These are phyloP conservation scores for Penicillium waksmanii DNA, from an alignment of 495 filamentous ascomycete species.

Conservation along the genomic window DNA sequence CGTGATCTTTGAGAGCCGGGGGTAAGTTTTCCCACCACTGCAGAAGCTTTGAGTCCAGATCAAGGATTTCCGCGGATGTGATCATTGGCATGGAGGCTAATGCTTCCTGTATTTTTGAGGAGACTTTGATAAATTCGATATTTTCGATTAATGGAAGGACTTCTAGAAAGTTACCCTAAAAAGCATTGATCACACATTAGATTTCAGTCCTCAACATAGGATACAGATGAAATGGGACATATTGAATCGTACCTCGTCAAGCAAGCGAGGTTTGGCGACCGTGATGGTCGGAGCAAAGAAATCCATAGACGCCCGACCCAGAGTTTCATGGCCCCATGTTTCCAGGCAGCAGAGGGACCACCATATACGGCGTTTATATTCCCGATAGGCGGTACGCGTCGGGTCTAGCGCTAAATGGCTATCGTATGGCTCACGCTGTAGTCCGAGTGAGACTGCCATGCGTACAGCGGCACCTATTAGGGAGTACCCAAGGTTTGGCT, in stretches of 20 bases:
- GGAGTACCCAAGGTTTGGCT: constrained; percentile 69
- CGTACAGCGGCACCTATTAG: constrained; percentile 47
- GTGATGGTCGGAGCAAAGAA: constrained; percentile 71
- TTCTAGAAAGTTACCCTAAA: constrained; percentile 16
- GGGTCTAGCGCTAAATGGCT: constrained; percentile 14
- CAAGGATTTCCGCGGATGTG: constrained; percentile 56
- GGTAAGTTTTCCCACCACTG: constrained; percentile 68
- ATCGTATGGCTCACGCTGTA: constrained; percentile 23
- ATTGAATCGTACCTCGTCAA: constrained; percentile 38
- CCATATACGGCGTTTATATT: constrained; percentile 68
- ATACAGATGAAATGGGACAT: constrained; percentile 2
- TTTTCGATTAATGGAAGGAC: constrained; percentile 70
- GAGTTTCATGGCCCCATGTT: constrained; percentile 72
- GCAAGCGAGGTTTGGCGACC: constrained; percentile 58
- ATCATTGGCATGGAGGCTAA: constrained; percentile 66
- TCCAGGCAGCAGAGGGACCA: constrained; percentile 75
- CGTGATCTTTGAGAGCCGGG: constrained; percentile 63
- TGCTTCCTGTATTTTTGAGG: constrained; percentile 69
- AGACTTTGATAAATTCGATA: constrained; percentile 72
- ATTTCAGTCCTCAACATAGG: not conserved
- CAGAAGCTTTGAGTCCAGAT: constrained; percentile 63
- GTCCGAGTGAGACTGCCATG: constrained; percentile 37
- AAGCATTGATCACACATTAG: not conserved
- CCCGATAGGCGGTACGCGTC: constrained; percentile 44
- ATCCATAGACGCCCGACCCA: constrained; percentile 72